Conservation (phyloP, 805 yeast genomes). For the Jamesozyma jinghongensis region DNA sequence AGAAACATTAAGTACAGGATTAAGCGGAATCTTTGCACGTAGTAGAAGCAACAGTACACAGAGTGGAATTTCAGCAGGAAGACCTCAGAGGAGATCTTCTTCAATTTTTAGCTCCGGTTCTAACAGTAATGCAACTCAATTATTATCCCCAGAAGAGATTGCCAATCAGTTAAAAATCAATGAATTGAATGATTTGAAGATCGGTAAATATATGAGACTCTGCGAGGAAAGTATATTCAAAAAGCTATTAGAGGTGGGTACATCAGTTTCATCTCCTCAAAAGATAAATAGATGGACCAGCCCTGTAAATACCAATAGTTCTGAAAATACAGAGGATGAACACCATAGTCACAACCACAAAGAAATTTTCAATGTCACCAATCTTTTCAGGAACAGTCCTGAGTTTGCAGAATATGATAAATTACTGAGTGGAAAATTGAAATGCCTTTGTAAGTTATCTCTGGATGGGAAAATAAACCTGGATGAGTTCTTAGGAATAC, state of each 20-base stretch:
- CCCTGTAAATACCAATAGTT: no score
- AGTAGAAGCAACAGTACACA: slow-evolving; percentile 25
- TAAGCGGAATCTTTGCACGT: slow-evolving; percentile 30
- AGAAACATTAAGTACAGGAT: slow-evolving; percentile 27
- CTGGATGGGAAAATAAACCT: slow-evolving; percentile 17
- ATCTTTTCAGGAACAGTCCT: slow-evolving; percentile 26
- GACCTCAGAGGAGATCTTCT: slow-evolving; percentile 25
- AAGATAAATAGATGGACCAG: neutral
- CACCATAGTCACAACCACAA: neutral
- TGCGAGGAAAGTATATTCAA: slow-evolving; percentile 26
- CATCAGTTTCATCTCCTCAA: slow-evolving; percentile 18
- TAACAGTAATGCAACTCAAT: slow-evolving; percentile 14
- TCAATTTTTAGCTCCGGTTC: slow-evolving; percentile 24
- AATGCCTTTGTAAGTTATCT: slow-evolving; percentile 14
- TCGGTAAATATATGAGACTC: slow-evolving; percentile 24
- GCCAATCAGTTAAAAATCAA: slow-evolving; percentile 19
- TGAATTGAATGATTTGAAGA: slow-evolving; percentile 20
- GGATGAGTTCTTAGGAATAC: slow-evolving; percentile 20
- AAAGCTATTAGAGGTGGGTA: slow-evolving; percentile 26
- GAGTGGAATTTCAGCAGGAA: slow-evolving; percentile 11
- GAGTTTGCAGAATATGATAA: slow-evolving; percentile 26
- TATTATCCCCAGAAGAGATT: slow-evolving; percentile 28
- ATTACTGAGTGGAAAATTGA: slow-evolving; percentile 17
- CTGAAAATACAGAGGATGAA: neutral
- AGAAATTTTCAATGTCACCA: slow-evolving; percentile 16